These are phyloP conservation scores for Cyclotella cryptica DNA, from an alignment of 108 stramenopile species.

Conservation along the genomic window DNA sequence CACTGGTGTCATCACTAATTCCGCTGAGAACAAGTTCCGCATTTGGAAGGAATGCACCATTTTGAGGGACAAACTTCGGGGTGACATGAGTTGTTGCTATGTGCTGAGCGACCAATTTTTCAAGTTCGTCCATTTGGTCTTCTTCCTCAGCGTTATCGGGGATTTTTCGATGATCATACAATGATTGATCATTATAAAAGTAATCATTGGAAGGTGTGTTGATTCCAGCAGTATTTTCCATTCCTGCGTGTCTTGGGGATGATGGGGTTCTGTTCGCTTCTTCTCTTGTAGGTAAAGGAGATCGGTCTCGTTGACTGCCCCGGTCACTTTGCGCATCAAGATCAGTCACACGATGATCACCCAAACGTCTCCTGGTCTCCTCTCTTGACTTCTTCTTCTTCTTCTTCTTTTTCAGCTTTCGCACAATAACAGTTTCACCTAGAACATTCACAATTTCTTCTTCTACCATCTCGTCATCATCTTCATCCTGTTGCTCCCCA, in stretches of 20 bases:
- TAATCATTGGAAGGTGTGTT: too few species aligned
- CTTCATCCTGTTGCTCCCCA: too few species aligned
- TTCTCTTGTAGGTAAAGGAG: too few species aligned
- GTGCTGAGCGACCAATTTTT: conserved; percentile 5
- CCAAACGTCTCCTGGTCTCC: neutral
- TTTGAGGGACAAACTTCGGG: conserved; percentile 1
- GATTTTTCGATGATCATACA: neutral
- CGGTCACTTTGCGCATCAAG: too few species aligned
- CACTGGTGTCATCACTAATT: conserved; percentile 12
- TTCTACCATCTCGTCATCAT: neutral
- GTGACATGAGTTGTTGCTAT: neutral
- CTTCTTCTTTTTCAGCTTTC: conserved; percentile 1
- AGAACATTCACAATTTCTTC: neutral
- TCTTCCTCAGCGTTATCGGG: neutral
- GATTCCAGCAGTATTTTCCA: too few species aligned
- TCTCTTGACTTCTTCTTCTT: neutral
- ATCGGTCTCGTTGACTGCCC: too few species aligned
- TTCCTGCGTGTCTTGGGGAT: too few species aligned
- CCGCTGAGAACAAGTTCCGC: neutral
- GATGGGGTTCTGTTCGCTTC: too few species aligned
- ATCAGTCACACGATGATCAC: too few species aligned
- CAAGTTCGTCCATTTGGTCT: conserved; percentile 23
- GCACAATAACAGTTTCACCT: neutral
- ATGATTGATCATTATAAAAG: neutral
- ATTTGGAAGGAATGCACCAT: conserved; percentile 1